phyloP scores from a whole-genome alignment of 1,284 basidiomycete species.

The Sanguinoderma infundibulare region DNA sequence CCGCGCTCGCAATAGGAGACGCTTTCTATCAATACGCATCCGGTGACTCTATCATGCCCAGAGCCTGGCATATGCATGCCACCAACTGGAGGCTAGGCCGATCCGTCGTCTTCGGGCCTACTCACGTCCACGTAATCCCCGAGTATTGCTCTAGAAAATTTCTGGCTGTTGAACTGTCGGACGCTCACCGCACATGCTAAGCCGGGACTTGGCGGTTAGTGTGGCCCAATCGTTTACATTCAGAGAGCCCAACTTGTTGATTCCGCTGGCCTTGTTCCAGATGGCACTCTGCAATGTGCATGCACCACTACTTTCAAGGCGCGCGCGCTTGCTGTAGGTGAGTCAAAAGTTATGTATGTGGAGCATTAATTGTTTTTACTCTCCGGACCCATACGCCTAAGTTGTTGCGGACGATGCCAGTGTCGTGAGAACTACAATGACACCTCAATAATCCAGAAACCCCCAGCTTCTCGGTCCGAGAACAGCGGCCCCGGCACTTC shows the following conservation, averaged over 20 bases:
- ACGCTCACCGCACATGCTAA: not conserved
- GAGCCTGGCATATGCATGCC: not conserved
- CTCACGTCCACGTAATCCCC: slow-evolving; percentile 1
- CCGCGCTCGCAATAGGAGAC: not conserved
- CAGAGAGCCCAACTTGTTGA: not conserved
- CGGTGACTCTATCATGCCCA: not conserved
- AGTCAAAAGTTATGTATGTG: not conserved
- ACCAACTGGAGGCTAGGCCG: too few relatives aligned
- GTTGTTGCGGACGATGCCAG: not conserved
- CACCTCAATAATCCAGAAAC: not conserved
- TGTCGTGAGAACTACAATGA: not conserved
- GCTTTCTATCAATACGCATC: not conserved
- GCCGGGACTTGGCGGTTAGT: not conserved
- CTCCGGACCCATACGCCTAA: not conserved
- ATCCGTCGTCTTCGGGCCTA: not conserved
- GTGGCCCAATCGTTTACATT: not conserved
- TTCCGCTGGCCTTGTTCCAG: not conserved
- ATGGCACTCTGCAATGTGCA: not conserved
- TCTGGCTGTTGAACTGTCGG: not conserved
- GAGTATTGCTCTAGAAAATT: not conserved
- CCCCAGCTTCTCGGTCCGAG: not conserved
- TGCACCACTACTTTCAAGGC: not conserved
- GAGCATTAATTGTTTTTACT: too few relatives aligned
- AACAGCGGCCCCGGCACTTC: not conserved
- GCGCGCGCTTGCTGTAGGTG: not conserved